A percentile compares a stretch with the other conserved stretches of the same genome.
Conservation (phyloP, 192 early-diverging fungal species). For the Coemansia sp. region DNA sequence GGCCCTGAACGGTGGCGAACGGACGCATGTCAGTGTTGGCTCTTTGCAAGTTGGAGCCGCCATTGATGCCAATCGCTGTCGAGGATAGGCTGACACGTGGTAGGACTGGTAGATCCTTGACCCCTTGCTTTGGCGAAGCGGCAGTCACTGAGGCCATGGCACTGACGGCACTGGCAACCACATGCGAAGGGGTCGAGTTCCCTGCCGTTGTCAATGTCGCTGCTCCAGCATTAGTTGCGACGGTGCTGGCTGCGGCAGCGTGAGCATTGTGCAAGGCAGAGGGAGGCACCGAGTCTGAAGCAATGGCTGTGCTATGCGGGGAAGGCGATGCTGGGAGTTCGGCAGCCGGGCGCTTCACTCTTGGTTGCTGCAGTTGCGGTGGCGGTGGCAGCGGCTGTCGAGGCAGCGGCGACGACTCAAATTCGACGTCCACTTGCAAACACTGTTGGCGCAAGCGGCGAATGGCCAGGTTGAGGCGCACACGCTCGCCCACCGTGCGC, state of each 20-base stretch:
- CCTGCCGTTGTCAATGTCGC: background rate
- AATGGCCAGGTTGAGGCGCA: conserved; percentile 77
- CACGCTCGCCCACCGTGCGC: conserved; percentile 78
- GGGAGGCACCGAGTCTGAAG: conserved; percentile 17
- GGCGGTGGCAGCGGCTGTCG: conserved; percentile 19
- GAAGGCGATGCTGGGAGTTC: background rate
- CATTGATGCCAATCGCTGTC: conserved; percentile 27
- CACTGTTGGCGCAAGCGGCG: conserved; percentile 71
- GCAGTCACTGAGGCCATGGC: conserved; percentile 7
- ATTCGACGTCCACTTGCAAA: conserved; percentile 35
- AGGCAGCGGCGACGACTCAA: conserved; percentile 13
- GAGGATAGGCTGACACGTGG: conserved; percentile 39
- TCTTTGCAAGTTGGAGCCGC: conserved; percentile 32
- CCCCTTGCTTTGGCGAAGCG: background rate
- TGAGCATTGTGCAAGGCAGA: conserved; percentile 32
- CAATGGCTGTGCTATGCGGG: background rate
- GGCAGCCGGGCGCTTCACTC: background rate
- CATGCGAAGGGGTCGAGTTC: background rate
- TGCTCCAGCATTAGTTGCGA: background rate
- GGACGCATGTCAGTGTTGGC: conserved; percentile 46
- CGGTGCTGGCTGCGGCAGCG: conserved; percentile 7
- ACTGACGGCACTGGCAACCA: background rate
- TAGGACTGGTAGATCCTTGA: conserved; percentile 35
- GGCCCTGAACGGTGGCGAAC: conserved; percentile 19
- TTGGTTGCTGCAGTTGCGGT: conserved; percentile 6